Evolutionary conservation across 108 stramenopile species (phyloP).

Genomic region (Asterionellopsis glacialis): DNA sequence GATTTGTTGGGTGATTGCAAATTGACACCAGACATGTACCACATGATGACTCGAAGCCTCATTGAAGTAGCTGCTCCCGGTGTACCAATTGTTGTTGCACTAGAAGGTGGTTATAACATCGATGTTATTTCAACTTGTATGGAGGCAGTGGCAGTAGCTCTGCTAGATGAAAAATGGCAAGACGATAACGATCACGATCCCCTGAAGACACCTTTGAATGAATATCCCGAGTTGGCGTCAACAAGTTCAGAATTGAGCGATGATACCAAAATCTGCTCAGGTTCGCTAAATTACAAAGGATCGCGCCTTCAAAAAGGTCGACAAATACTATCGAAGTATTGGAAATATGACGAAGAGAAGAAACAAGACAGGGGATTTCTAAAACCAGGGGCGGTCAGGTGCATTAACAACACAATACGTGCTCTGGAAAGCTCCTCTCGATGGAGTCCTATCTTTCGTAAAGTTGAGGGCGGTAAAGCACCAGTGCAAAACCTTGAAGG

Average conservation of each 20-base stretch:
- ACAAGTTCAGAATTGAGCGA: too few species aligned
- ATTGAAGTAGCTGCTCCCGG: background rate
- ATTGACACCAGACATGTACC: conserved; percentile 13
- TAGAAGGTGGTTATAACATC: conserved; percentile 56
- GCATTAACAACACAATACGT: too few species aligned
- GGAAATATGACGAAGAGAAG: background rate
- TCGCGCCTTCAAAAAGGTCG: background rate
- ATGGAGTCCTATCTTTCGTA: too few species aligned
- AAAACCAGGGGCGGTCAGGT: too few species aligned
- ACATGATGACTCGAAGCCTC: conserved; percentile 11
- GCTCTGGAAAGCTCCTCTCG: too few species aligned
- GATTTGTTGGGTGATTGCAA: conserved; percentile 23
- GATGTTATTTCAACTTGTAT: conserved; percentile 27
- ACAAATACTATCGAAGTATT: background rate
- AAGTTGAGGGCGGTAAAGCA: too few species aligned
- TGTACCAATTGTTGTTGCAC: conserved; percentile 39
- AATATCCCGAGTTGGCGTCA: too few species aligned
- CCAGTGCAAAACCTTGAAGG: background rate
- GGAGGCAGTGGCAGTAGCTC: conserved; percentile 12
- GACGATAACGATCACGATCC: conserved; percentile 1
- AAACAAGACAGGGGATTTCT: too few species aligned
- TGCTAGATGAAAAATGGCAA: background rate
- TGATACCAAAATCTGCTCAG: background rate
- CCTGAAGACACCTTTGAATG: background rate
- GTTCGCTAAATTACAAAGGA: background rate